Conservation (phyloP, 1,139 yeast genomes). For the Diutina scorzettiae region DNA sequence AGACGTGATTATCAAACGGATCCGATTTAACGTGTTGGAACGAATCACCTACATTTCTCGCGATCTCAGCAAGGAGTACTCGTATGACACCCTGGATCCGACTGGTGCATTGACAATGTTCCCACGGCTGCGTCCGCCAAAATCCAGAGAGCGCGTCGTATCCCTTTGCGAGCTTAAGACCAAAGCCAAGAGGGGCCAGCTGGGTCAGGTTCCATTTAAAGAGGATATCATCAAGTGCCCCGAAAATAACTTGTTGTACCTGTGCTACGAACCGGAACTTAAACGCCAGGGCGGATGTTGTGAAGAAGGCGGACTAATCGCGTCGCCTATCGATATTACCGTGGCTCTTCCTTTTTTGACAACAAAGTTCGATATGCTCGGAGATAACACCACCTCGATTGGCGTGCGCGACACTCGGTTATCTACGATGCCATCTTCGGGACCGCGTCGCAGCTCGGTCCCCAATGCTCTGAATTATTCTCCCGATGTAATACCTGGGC, state of each 20-base stretch:
- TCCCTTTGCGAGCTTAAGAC: conserved; percentile 56
- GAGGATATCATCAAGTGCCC: conserved; percentile 50
- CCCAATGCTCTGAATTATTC: neutral
- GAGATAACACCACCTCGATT: neutral
- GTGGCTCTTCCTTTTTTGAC: conserved; percentile 36
- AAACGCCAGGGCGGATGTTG: conserved; percentile 9
- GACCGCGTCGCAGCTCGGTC: neutral
- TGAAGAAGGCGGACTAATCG: conserved; percentile 22
- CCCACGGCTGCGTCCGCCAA: conserved; percentile 2
- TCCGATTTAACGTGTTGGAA: conserved; percentile 63
- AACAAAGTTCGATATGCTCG: conserved; percentile 19
- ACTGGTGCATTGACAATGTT: neutral
- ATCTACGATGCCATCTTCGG: neutral
- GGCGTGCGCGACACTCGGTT: neutral
- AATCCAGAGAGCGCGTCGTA: conserved; percentile 38
- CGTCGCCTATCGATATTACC: conserved; percentile 34
- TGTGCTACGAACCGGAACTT: conserved; percentile 34
- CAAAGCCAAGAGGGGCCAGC: conserved; percentile 24
- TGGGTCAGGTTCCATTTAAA: conserved; percentile 39
- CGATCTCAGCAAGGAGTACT: conserved; percentile 41
- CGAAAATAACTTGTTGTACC: conserved; percentile 47
- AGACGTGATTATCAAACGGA: conserved; percentile 55
- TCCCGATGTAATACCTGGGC: neutral
- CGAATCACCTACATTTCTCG: conserved; percentile 53
- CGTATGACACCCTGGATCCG: conserved; percentile 41